Evolutionary conservation across 164 flowering plant species (phyloP), one percentile per base, ranked within the genome.

Genomic region (Vitis rotundifolia): DNA sequence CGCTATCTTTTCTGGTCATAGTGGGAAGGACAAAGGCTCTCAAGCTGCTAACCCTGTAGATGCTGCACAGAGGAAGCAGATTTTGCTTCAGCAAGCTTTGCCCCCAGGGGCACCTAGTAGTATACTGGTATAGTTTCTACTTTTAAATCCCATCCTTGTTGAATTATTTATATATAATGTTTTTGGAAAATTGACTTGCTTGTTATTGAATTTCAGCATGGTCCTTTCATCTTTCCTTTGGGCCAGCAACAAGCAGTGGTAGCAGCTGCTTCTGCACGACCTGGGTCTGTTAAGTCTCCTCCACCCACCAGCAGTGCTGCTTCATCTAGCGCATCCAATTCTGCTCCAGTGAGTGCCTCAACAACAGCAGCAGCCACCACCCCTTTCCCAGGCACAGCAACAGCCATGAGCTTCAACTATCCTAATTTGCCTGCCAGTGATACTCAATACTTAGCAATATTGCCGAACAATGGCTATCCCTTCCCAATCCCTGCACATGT

Each of bases 381-480:
- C 2, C 7, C 44, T 37, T 37, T 37, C 7, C 44, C 44, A 37
- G 44, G 54, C 82, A 70, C 81, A 8, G 70, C 84, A 4, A 60
- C 93, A 1, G 79, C 94, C 63, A 75, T 93, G 91, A 89, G 85
- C 87, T 92, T 88, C 74, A 91, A 79, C 73, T 93, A 85, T 73
- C 91, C 90, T 7, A 85, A 75, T 74, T 72, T 91, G 79, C 78
- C 91, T 7, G 72, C 84, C n/a, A 91, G 79, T 80, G 99, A 93
- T 63, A 82, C 95, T 11, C 99, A 88, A 64, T 93, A 88, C 77
- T 67, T 93, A 75, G 97, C 99, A 2, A 87, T 96, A 44, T 65
- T 93, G 71, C 98, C 84, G 79, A 89, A 88, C 71, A 85, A 79
- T 76, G 90, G 78, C 0, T 96, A 92, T 73, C 88, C 94, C 2